A percentile compares a stretch with the other conserved stretches of the same genome.
These are phyloP conservation scores for Lachnellula cervina DNA, from an alignment of 2,329 filamentous ascomycete species.

Conservation along the genomic window DNA sequence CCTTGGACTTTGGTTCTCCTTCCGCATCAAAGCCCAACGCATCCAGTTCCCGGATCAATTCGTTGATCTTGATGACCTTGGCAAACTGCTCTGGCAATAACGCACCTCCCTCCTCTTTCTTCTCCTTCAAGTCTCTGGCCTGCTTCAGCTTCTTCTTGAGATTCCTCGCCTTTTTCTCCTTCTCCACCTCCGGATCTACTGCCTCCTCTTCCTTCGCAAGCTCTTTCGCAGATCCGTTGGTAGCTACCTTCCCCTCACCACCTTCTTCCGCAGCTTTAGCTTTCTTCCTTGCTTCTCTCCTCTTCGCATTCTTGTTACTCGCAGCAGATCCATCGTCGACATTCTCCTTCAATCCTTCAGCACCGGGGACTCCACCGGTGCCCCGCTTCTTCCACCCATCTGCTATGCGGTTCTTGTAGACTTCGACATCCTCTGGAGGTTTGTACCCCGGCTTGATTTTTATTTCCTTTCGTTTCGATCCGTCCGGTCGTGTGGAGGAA, in stretches of 20 bases:
- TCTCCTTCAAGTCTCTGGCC: slow-evolving; percentile 81
- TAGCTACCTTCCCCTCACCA: slow-evolving; percentile 39
- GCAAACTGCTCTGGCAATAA: slow-evolving; percentile 91
- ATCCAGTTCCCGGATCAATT: slow-evolving; percentile 84
- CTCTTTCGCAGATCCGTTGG: slow-evolving; percentile 17
- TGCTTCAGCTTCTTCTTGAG: slow-evolving; percentile 94
- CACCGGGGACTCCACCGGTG: slow-evolving; percentile 69
- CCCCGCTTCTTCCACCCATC: slow-evolving; percentile 77
- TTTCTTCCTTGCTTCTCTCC: slow-evolving; percentile 61
- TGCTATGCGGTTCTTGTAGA: slow-evolving; percentile 91
- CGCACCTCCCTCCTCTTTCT: slow-evolving; percentile 80
- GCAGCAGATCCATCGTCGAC: slow-evolving; percentile 44
- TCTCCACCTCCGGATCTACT: slow-evolving; percentile 67
- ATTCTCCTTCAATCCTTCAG: slow-evolving; percentile 50
- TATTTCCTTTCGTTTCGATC: slow-evolving; percentile 89
- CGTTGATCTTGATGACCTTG: slow-evolving; percentile 95
- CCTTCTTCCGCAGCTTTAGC: slow-evolving; percentile 39
- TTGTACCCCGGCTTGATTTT: slow-evolving; percentile 89
- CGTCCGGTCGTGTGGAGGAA: slow-evolving; percentile 78
- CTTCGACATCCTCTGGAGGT: slow-evolving; percentile 89
- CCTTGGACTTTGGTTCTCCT: slow-evolving; percentile 54
- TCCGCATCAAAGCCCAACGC: slow-evolving; percentile 78
- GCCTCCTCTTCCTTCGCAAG: slow-evolving; percentile 37
- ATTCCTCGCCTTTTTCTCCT: slow-evolving; percentile 87
- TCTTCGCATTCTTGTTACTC: slow-evolving; percentile 83